These are phyloP conservation scores for Aspergillus pseudotamarii DNA, from an alignment of 2,329 filamentous ascomycete species.

Conservation along the genomic window DNA sequence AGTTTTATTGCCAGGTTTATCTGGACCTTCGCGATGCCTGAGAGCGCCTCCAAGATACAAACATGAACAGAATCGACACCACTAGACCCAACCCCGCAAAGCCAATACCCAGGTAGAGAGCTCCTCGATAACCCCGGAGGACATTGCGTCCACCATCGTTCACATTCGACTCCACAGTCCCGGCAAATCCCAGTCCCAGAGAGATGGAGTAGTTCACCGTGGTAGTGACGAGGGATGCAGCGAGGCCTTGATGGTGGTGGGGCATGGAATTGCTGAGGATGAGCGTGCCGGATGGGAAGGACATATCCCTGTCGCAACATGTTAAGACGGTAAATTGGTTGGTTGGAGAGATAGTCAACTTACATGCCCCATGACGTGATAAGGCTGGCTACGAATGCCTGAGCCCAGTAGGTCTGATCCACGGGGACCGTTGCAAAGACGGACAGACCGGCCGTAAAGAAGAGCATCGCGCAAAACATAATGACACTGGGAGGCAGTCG, in stretches of 20 bases:
- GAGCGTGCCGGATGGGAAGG: conserved; percentile 63
- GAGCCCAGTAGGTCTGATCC: conserved; percentile 65
- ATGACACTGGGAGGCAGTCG: conserved; percentile 32
- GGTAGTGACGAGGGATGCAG: conserved; percentile 62
- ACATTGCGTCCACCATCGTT: conserved; percentile 39
- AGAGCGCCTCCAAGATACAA: conserved; percentile 16
- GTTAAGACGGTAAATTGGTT: background rate
- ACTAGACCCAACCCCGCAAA: conserved; percentile 30
- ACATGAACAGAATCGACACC: conserved; percentile 20
- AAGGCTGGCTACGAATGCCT: conserved; percentile 59
- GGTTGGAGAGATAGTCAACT: background rate
- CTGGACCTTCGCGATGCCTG: background rate
- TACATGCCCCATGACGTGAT: conserved; percentile 37
- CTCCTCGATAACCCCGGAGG: conserved; percentile 43
- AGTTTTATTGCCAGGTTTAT: background rate
- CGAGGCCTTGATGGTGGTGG: conserved; percentile 54
- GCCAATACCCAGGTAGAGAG: conserved; percentile 44
- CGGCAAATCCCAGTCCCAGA: conserved; percentile 67
- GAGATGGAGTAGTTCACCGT: conserved; percentile 71
- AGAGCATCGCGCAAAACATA: conserved; percentile 35
- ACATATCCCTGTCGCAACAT: conserved; percentile 62
- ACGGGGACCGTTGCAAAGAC: conserved; percentile 52
- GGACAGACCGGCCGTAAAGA: conserved; percentile 46
- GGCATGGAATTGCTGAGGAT: conserved; percentile 60
- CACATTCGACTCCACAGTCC: conserved; percentile 61